These are phyloP conservation scores for Pseudofabraea citricarpa DNA, from an alignment of 2,329 filamentous ascomycete genomes.

Conservation along the genomic window DNA sequence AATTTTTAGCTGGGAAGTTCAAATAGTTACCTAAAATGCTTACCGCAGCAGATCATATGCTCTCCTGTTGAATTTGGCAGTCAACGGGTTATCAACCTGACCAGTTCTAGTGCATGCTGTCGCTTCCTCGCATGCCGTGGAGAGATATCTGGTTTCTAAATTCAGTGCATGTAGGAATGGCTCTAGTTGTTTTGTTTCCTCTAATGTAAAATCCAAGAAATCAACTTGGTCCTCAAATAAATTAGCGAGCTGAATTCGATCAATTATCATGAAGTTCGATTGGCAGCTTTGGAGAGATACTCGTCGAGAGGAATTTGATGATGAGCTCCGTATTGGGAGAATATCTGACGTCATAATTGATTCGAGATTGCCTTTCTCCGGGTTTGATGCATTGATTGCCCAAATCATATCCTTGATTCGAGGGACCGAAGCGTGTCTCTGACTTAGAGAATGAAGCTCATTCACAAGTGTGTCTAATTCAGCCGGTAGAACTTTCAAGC, in stretches of 20 bases:
- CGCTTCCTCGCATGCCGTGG: slow-evolving; percentile 4
- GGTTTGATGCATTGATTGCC: slow-evolving; percentile 12
- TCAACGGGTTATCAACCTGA: slow-evolving; percentile 3
- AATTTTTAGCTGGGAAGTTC: neutral
- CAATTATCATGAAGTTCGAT: slow-evolving; percentile 6
- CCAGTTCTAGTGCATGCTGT: slow-evolving; percentile 8
- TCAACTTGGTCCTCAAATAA: slow-evolving; percentile 4
- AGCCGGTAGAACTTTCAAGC: slow-evolving; percentile 12
- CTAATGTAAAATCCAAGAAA: slow-evolving; percentile 10
- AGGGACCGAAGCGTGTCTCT: slow-evolving; percentile 3
- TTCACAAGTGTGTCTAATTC: slow-evolving; percentile 10
- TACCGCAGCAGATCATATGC: slow-evolving; percentile 11
- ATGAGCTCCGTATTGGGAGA: slow-evolving; percentile 4
- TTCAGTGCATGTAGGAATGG: slow-evolving; percentile 8
- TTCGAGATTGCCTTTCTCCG: slow-evolving; percentile 5
- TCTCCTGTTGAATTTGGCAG: slow-evolving; percentile 7
- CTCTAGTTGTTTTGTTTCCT: slow-evolving; percentile 6
- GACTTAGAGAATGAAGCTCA: slow-evolving; percentile 5
- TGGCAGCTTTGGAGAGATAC: slow-evolving; percentile 1
- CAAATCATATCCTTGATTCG: slow-evolving; percentile 8
- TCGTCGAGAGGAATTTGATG: neutral
- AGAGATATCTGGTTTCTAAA: slow-evolving; percentile 6
- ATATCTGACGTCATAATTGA: slow-evolving; percentile 2
- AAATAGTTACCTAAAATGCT: slow-evolving; percentile 1
- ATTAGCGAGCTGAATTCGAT: slow-evolving; percentile 8